Evolutionary conservation across 2,329 filamentous ascomycete genomes (phyloP), one percentile per base, ranked within the genome.

Genomic region (Aureobasidium sp.): DNA sequence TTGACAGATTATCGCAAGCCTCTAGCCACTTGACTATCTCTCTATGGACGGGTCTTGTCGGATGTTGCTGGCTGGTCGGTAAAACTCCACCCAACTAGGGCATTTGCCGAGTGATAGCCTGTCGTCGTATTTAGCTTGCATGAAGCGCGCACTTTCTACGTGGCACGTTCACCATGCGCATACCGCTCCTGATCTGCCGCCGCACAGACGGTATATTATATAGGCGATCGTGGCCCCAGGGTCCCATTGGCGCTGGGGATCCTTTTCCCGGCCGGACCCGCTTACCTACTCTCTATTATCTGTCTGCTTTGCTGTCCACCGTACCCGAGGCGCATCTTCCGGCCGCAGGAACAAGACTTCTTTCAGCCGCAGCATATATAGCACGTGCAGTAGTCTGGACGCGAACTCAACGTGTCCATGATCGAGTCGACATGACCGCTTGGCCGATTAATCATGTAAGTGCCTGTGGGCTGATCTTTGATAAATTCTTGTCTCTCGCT

Each of bases 141-240:
- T 41, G 48, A 45, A 61, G 49, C 42, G 39, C 59, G 25, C 39
- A 15, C 25, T 45, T 49, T 53, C 29, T 44, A 61, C 59, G 59
- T 61, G 59, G 59, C 59, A 61, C 59, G 37, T 55, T 31, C 59
- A 45, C 6, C 39, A 48, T 60, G 36, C 45, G 31, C 57, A 49
- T 60, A 60, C 57, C 57, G 57, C 57, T 60, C 61, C 31, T 62
- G 48, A 62, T 55, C 48, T 49, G 20, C 57, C 37, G 22, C 31
- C 44, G 57, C 57, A 60, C 57, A 51, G 57, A 60, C 57, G 12
- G 36, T 51, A 25, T 17, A 60, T 29, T 48, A 59, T 60, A 51
- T 60, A 60, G 44, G 45, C 31, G 57, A 49, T 42, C 44, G 14
- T 15, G 27, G 34, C 12, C 53, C n/a, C 15, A 22, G 42, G 56